Evolutionary conservation across 2,329 filamentous ascomycete genomes (phyloP).

Genomic region (Trichoderma polysporum): DNA sequence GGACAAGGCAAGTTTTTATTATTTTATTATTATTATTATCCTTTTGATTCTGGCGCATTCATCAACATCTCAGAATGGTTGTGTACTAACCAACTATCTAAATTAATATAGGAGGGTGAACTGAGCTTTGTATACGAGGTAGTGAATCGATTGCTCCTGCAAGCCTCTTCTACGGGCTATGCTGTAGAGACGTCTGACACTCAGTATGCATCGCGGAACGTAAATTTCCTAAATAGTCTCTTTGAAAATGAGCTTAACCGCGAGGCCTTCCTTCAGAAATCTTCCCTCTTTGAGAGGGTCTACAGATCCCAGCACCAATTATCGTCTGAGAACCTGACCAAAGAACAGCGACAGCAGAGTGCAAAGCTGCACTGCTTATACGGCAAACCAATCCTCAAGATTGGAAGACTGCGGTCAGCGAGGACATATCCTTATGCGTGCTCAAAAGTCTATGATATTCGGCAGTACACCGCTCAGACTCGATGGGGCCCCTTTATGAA

Average conservation of each 20-base stretch:
- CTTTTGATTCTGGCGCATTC: neutral
- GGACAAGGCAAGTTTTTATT: slow-evolving; percentile 40
- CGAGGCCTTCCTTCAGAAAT: slow-evolving; percentile 62
- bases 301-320: neutral
- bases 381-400: slow-evolving; percentile 56
- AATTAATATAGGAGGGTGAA: slow-evolving; percentile 38
- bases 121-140: slow-evolving; percentile 49
- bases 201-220: slow-evolving; percentile 48
- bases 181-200: slow-evolving; percentile 35
- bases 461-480: slow-evolving; percentile 61
- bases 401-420: slow-evolving; percentile 37
- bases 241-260: slow-evolving; percentile 52
- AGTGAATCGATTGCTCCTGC: slow-evolving; percentile 46
- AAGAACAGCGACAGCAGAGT: slow-evolving; percentile 56
- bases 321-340: slow-evolving; percentile 8
- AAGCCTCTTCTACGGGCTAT: slow-evolving; percentile 40
- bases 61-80: neutral
- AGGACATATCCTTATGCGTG: slow-evolving; percentile 61
- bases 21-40: neutral
- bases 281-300: slow-evolving; percentile 61
- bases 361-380: slow-evolving; percentile 71
- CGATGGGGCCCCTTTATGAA: slow-evolving; percentile 71
- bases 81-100: neutral
- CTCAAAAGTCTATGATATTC: slow-evolving; percentile 70
- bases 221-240: slow-evolving; percentile 44